phyloP scores from a whole-genome alignment of 2,329 filamentous ascomycete genomes.

The Pseudogymnoascus sp. region DNA sequence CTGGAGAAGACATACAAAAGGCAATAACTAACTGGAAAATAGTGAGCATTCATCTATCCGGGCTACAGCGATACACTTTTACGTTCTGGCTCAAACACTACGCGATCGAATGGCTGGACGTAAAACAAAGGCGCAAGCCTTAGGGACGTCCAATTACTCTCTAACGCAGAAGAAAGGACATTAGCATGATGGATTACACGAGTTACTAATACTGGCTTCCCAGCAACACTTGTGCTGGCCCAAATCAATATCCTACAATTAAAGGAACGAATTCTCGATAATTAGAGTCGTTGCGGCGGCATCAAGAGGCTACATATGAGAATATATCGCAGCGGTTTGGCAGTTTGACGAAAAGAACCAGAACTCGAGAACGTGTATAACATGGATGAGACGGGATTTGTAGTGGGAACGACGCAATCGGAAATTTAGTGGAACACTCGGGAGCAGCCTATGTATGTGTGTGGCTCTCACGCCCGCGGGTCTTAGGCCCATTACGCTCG shows the following conservation, averaged over 20 bases:
- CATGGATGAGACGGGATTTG: slow-evolving; percentile 7
- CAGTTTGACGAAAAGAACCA: neutral
- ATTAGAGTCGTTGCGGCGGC: neutral
- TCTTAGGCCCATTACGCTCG: neutral
- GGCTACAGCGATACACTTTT: neutral
- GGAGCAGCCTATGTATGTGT: neutral
- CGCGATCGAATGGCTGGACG: neutral
- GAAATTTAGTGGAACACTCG: neutral
- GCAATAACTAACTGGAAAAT: no score
- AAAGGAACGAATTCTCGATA: neutral
- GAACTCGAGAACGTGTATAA: slow-evolving; percentile 4
- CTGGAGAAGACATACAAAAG: no score
- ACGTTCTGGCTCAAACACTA: neutral
- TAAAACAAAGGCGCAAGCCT: no score
- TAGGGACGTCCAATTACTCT: neutral
- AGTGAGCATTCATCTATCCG: no score
- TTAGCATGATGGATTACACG: neutral
- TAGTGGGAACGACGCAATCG: neutral
- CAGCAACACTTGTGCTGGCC: neutral
- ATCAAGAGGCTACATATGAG: neutral
- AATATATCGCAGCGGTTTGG: neutral
- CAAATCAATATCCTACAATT: neutral
- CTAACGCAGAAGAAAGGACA: neutral
- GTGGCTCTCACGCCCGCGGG: neutral
- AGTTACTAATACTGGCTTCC: neutral